phyloP scores from a whole-genome alignment of 2,329 filamentous ascomycete species.

The Xylaria sp. region DNA sequence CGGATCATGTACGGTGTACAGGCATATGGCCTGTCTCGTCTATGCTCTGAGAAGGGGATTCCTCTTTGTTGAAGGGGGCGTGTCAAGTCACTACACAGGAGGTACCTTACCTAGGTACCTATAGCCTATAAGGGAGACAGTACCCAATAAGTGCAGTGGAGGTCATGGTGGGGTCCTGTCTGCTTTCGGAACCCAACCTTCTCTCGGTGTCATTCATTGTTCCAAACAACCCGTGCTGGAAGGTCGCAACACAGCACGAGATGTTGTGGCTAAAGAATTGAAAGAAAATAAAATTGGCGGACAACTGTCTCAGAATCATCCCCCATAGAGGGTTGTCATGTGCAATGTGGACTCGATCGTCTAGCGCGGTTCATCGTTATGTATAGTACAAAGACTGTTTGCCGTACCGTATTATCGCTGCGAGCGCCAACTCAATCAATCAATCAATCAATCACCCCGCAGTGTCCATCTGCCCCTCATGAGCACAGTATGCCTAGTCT shows the following conservation, averaged over 20 bases:
- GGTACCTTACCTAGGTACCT: no score
- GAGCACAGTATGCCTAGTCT: neutral
- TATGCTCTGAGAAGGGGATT: no score
- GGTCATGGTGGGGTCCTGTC: neutral
- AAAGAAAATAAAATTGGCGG: neutral
- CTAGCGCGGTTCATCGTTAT: neutral
- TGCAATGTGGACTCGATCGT: neutral
- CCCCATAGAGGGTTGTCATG: neutral
- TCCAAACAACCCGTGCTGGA: neutral
- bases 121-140: no score
- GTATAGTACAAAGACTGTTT: neutral
- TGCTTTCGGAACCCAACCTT: neutral
- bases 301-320: neutral
- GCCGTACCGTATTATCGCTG: neutral
- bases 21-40: no score
- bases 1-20: neutral
- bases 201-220: neutral
- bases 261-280: no score
- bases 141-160: no score
- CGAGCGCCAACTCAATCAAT: no score
- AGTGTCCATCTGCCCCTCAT: slow-evolving; percentile 28
- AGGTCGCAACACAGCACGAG: neutral
- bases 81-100: no score
- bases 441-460: slow-evolving; percentile 23
- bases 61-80: no score